These are phyloP conservation scores for Ascochyta viciae-villosae DNA, from an alignment of 2,329 filamentous ascomycete genomes.

Conservation along the genomic window DNA sequence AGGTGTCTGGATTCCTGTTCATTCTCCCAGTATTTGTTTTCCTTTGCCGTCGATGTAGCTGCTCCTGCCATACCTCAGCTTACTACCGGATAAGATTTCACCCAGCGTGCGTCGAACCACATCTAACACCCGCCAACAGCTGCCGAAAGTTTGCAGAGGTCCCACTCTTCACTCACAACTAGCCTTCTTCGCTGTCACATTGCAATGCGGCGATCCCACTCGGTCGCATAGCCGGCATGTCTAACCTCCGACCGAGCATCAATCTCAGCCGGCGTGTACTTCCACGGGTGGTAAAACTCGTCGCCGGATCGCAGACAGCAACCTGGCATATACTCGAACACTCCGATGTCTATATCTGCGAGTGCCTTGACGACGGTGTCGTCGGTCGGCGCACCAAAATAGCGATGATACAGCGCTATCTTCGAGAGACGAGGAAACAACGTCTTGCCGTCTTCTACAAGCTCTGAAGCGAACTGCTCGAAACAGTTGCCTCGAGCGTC, in stretches of 20 bases:
- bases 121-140: neutral
- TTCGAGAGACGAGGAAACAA: neutral
- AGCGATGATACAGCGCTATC: neutral
- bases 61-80: too few species aligned
- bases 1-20: too few species aligned
- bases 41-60: too few species aligned
- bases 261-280: conserved; percentile 1
- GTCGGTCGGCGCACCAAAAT: neutral
- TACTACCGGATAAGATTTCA: too few species aligned
- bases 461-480: neutral
- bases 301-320: neutral
- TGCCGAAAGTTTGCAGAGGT: neutral
- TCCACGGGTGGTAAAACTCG: conserved; percentile 3
- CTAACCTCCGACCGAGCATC: neutral
- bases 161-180: neutral
- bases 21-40: too few species aligned
- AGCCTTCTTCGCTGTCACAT: neutral
- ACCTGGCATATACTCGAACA: neutral
- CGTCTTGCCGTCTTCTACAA: neutral
- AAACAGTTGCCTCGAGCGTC: conserved; percentile 2
- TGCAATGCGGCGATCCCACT: neutral
- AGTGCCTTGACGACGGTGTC: neutral
- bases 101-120: neutral
- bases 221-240: neutral
- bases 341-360: neutral